A percentile compares a stretch with the other conserved stretches of the same genome.
These are phyloP conservation scores for Eimeria zaria DNA, from an alignment of 169 alveolate genomes.

Conservation along the genomic window DNA sequence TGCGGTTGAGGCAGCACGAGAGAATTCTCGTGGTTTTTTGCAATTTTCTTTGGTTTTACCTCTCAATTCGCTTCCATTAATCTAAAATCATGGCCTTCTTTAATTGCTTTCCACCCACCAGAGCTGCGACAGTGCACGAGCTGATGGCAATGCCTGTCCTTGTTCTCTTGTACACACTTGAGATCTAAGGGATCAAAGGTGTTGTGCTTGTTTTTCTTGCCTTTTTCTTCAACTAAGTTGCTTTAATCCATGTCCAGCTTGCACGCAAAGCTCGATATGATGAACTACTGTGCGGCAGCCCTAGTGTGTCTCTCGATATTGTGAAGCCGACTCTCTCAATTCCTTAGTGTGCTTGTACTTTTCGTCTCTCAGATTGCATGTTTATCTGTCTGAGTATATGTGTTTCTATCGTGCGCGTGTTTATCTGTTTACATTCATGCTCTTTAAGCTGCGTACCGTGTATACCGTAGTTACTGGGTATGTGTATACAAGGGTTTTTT, in stretches of 20 bases:
- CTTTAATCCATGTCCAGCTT: not conserved
- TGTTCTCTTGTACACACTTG: not conserved
- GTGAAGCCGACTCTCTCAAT: not conserved
- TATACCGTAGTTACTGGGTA: too few relatives aligned
- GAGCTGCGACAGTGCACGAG: conserved; percentile 4
- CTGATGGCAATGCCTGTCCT: not conserved
- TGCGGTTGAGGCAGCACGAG: not conserved
- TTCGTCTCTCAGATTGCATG: not conserved
- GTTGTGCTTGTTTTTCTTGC: not conserved
- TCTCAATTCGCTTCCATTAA: not conserved
- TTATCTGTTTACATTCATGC: not conserved
- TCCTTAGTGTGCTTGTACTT: not conserved
- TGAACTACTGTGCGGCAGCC: not conserved
- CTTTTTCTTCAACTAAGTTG: not conserved
- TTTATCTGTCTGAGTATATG: not conserved
- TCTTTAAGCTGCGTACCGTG: too few relatives aligned
- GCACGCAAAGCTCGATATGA: not conserved
- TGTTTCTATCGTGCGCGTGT: not conserved
- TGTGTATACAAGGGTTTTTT: too few relatives aligned
- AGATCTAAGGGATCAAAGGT: not conserved
- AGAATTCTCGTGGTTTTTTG: not conserved
- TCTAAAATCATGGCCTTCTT: not conserved
- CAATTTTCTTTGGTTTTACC: not conserved
- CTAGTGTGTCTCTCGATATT: not conserved
- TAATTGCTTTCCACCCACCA: not conserved